Base-by-base conservation (phyloP, 306 rosid genomes). In the Acacia melanoxylon region DNA sequence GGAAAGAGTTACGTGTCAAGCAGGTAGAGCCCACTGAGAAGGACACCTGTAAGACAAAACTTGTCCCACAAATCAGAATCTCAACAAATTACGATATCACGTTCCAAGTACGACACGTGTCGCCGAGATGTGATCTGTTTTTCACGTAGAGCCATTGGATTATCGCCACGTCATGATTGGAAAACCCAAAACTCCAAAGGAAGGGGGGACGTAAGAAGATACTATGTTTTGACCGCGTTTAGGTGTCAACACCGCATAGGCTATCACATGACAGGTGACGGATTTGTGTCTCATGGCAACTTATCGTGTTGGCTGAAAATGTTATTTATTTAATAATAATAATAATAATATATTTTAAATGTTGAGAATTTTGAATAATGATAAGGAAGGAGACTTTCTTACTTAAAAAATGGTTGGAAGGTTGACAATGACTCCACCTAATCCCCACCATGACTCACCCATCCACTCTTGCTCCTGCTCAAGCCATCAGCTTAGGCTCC, bases 101-200 rank as follows among this genome's bases (percentile, higher is more conserved):
- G 69, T 16, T 69, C 29, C 1, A 20, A 48, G 1, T 4, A 4
- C 0, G 86, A 74, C 91, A 90, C 94, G 90, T 86, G 94, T 74
- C 84, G 25, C 6, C 4, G 4, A 7, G 45, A 62, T 42, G 27
- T 14, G 4, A 25, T 71, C 37, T 2, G 2, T 58, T 25, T 14
- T 14, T 12, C 13, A 2, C 17, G 58, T 24, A 24, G 22, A 15
- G 54, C 92, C 85, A 79, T 41, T 51, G 3, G 74, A 15, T 45
- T 17, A 2, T 1, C 6, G 96, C 89, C 96, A 93, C 96, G 93
- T 87, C 87, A 78, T 27, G 1, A 25, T n/a, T 22, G 25, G 48
- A 24, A 79, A 83, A 85, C 66, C 49, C 40, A 63, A 74, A 85
- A 77, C 87, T 74, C 85, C 52, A 22, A 69, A 69, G 75, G 1